Percentiles rank a stretch among this genome's conserved stretches.
These are phyloP conservation scores for Sisymbrium altissimum DNA, from an alignment of 345 rosid genomes.

Conservation along the genomic window DNA sequence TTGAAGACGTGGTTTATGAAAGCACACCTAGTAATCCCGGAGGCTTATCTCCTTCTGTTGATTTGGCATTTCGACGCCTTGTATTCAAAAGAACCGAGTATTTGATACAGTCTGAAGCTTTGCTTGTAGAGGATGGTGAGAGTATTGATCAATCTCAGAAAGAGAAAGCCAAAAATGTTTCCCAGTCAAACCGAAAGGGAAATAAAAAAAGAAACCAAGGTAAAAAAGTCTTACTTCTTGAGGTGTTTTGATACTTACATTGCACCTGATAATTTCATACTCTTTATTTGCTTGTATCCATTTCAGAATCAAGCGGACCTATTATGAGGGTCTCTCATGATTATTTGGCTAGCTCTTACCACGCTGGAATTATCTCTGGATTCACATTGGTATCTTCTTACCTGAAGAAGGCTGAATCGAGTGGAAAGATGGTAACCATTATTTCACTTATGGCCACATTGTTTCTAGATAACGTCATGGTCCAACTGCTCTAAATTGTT, in stretches of 20 bases:
- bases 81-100: conserved; percentile 73
- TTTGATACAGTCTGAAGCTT: conserved; percentile 93
- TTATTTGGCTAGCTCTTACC: conserved; percentile 88
- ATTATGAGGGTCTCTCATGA: conserved; percentile 61
- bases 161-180: conserved; percentile 38
- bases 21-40: conserved; percentile 43
- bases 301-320: conserved; percentile 42
- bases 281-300: neutral
- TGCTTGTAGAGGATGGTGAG: conserved; percentile 48
- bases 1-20: conserved; percentile 88
- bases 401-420: conserved; percentile 55
- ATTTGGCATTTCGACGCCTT: conserved; percentile 77
- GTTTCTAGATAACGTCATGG: neutral
- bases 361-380: conserved; percentile 80
- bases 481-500: neutral
- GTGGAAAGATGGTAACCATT: conserved; percentile 50
- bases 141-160: conserved; percentile 32
- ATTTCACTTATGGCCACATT: neutral
- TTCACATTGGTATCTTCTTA: conserved; percentile 65
- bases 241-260: neutral
- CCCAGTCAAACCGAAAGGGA: conserved; percentile 52
- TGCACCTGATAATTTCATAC: neutral
- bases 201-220: conserved; percentile 45
- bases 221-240: conserved; percentile 16
- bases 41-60: conserved; percentile 39